These are phyloP conservation scores for Nakazawaea wickerhamii DNA, from an alignment of 805 yeast species.

Conservation along the genomic window DNA sequence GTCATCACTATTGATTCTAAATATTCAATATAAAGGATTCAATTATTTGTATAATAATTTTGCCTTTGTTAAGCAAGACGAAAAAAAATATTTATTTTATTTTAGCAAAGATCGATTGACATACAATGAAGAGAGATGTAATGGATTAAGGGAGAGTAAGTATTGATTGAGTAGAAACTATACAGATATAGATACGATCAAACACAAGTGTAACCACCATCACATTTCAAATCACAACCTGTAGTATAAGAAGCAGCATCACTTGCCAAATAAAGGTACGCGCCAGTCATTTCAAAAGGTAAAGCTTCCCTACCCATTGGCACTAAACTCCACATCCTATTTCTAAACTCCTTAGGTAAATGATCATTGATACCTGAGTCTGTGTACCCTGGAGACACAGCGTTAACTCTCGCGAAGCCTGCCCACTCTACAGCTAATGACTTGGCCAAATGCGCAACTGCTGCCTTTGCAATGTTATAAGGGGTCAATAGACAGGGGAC, in stretches of 20 bases:
- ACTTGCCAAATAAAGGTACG: constrained; percentile 46
- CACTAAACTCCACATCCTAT: constrained; percentile 26
- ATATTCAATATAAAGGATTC: background rate
- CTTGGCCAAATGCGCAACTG: constrained; percentile 41
- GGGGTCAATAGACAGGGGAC: constrained; percentile 49
- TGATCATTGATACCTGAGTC: constrained; percentile 38
- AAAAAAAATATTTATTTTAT: no score
- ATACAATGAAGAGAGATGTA: no score
- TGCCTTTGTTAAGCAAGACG: no score
- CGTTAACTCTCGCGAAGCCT: constrained; percentile 45
- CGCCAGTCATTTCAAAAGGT: constrained; percentile 48
- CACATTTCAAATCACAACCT: constrained; percentile 46
- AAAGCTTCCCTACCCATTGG: constrained; percentile 50
- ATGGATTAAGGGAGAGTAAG: no score
- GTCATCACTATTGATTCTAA: background rate
- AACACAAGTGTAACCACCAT: constrained; percentile 40
- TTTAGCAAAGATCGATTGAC: no score
- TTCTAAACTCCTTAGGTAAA: constrained; percentile 22
- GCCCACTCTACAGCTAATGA: constrained; percentile 46
- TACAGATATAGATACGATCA: constrained; percentile 22
- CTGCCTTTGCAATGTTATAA: constrained; percentile 47
- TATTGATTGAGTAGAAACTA: no score
- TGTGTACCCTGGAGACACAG: constrained; percentile 48
- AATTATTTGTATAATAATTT: no score
- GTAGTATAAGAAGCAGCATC: constrained; percentile 47